Base-by-base conservation (phyloP, 139 green algal species). In the Tetradesmus lagerheimii region DNA sequence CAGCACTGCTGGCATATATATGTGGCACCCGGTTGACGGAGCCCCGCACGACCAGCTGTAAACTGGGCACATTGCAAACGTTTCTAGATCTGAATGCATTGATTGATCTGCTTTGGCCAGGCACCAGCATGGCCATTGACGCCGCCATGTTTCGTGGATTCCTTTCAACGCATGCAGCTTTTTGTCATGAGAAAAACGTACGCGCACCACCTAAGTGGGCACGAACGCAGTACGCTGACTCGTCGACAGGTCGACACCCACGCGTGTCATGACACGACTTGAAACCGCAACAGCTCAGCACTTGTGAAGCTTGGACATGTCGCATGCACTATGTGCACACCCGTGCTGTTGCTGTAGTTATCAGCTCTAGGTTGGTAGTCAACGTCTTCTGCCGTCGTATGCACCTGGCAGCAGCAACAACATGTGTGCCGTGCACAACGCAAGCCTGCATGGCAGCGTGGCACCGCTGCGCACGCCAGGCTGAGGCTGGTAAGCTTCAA, bases 1-100 rank as follows among this genome's bases (percentile, higher is more conserved):
- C 79, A 67, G 79, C 39, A 66, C 79, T 85, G 79, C 79, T 85
- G 18, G 79, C 79, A 66, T 18, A 16, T 83, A 50, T 85, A 9
- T 85, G 79, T 85, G 79, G 39, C 53, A 66, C 25, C 20, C 41
- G 79, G 50, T 37, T 66, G 37, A 47, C 77, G 77, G 77, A 34
- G 37, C 5, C 37, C 41, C 79, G 34, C 27, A 85, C 79, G 41
- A 39, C 27, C 57, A 20, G 79, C 9, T 66, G 79, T 23, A 85
- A n/a, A 25, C 1, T 64, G 37, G 27, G 41, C 27, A 25, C 27
- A 41, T 67, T 85, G 41, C 41, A 38, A 39, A 31, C 3, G 12
- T 27, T 31, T 39, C 41, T 66, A 85, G 39, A 85, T 67, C 79
- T 64, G 37, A 27, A 18, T 67, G 25, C 39, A 38, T 38, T 37